Conservation (phyloP, 1,139 yeast genomes). For the Meyerozyma athensensis region DNA sequence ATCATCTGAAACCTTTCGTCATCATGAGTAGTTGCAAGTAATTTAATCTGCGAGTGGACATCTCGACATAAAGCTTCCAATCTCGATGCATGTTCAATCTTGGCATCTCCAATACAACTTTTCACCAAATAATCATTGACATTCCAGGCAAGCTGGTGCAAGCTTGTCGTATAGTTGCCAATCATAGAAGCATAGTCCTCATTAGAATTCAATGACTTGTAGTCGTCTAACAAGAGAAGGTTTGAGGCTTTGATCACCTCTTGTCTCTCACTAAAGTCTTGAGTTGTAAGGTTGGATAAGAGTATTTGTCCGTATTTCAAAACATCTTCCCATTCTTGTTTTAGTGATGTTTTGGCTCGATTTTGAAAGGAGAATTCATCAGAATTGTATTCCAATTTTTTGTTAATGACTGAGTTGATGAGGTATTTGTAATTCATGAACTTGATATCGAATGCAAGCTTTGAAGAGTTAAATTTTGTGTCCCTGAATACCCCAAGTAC, state of each 20-base stretch:
- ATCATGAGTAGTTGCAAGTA: constrained; percentile 24
- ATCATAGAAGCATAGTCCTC: constrained; percentile 20
- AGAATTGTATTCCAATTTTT: not conserved
- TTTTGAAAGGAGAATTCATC: not conserved
- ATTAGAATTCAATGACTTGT: constrained; percentile 17
- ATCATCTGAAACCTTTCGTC: constrained; percentile 36
- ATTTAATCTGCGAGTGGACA: constrained; percentile 29
- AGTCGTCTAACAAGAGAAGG: constrained; percentile 24
- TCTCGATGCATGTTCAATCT: constrained; percentile 17
- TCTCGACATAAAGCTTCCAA: constrained; percentile 31
- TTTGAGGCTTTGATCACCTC: constrained; percentile 1
- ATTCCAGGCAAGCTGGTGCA: constrained; percentile 16
- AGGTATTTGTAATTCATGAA: constrained; percentile 33
- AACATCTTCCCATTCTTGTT: not conserved
- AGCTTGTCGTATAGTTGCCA: constrained; percentile 18
- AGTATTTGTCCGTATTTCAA: not conserved
- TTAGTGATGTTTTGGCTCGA: not conserved
- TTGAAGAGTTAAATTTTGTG: constrained; percentile 10
- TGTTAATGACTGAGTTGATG: not conserved
- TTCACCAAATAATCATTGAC: constrained; percentile 29
- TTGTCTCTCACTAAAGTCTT: not conserved
- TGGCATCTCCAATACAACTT: constrained; percentile 17
- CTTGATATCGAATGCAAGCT: constrained; percentile 48
- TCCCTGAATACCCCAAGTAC: constrained; percentile 42
- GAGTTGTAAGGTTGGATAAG: not conserved